Evolutionary conservation across 2,329 filamentous ascomycete species (phyloP).

Genomic region (Trichoderma sp.): DNA sequence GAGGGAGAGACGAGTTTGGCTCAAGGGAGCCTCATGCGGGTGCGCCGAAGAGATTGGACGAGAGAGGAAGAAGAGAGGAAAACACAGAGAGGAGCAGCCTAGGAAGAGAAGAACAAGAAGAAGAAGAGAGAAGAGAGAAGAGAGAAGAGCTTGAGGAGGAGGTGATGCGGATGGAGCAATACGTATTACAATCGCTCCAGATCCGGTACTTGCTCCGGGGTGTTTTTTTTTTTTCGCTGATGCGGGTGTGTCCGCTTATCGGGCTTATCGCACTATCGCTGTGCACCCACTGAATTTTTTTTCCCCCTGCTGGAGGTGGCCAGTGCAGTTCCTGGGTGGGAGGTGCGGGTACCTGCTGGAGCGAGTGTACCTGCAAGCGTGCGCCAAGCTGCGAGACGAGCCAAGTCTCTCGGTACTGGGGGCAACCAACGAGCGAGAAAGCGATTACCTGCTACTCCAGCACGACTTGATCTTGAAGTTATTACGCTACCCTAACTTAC

Average conservation of each 20-base stretch:
- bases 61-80: not conserved
- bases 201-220: not conserved
- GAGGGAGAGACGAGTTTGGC: not conserved
- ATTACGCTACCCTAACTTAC: too few relatives aligned
- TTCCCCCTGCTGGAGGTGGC: not conserved
- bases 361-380: not conserved
- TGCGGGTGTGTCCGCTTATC: not conserved
- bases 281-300: constrained; percentile 1
- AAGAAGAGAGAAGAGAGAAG: not conserved
- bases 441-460: too few relatives aligned
- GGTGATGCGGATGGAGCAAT: too few relatives aligned
- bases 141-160: not conserved
- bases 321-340: not conserved
- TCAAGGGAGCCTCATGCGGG: constrained; percentile 19
- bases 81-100: not conserved
- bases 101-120: too few relatives aligned
- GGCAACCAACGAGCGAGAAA: too few relatives aligned
- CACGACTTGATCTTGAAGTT: too few relatives aligned
- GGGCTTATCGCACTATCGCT: constrained; percentile 1
- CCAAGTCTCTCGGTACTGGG: not conserved
- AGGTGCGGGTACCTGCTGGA: constrained; percentile 7
- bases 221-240: not conserved
- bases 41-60: not conserved
- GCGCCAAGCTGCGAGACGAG: not conserved
- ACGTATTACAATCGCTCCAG: not conserved